Evolutionary conservation across 208 protist genomes (phyloP), one percentile per base, ranked within the genome.

Genomic region (Acanthamoeba castellanii): DNA sequence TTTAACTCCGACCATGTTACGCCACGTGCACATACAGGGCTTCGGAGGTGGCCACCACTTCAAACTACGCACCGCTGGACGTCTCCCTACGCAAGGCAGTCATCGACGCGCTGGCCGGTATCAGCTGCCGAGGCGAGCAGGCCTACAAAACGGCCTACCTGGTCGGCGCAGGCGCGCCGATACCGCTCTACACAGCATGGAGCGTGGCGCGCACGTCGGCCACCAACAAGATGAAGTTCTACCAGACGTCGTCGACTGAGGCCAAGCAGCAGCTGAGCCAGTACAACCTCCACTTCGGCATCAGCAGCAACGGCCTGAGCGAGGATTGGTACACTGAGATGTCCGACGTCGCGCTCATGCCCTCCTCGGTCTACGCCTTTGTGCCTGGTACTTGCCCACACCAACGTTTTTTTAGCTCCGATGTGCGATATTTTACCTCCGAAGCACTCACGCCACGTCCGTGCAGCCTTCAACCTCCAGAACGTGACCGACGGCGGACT

Each of bases 181-280:
- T 88, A 0, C 81, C 81, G 8, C 22, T 88, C 47, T 66, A 66
- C 22, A 64, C 42, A 0, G 1, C 47, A 2, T 64, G 20, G 81
- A n/a, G 32, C 30, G 50, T 57, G 14, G 47, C 47, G 16, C 16
- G 34, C 47, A 61, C n/a, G n/a, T 55, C 81, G 13, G 45, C 22
- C 45, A 34, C 20, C n/a, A 14, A 42, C n/a, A 55, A 88, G n/a
- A 42, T 64, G 32, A 88, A 88, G 81, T 88, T 37, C 81, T 88
- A 88, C 50, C 5, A 16, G 50, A n/a, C 81, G 0, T 64, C 81
- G 14, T 55, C 22, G 14, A 13, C 11, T 7, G 47, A 55, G 50
- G 47, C 81, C 81, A 64, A 88, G 81, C 25, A n/a, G 14, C 81
- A 45, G 52, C 81, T 88, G 27, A 11, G 32, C 25, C 14, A 55